Percentiles rank a stretch among this genome's conserved stretches.
phyloP scores from a whole-genome alignment of 169 alveolate genomes.

The Blepharisma undulans region DNA sequence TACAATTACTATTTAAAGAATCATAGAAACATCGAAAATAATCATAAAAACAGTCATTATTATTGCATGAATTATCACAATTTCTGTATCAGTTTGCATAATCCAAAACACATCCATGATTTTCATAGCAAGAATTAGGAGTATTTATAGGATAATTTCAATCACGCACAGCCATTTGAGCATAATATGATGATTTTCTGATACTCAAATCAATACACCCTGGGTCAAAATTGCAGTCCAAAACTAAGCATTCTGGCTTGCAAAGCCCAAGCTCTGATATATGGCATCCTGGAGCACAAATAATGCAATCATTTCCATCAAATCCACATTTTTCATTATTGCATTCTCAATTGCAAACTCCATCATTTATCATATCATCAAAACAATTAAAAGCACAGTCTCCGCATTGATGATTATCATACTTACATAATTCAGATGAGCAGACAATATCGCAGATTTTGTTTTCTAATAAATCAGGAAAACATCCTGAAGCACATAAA shows the following conservation, averaged over 20 bases:
- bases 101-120: too few relatives aligned
- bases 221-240: not conserved
- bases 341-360: not conserved
- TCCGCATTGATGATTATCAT: not conserved
- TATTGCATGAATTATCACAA: too few relatives aligned
- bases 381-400: not conserved
- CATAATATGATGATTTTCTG: too few relatives aligned
- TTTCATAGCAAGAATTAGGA: too few relatives aligned
- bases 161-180: too few relatives aligned
- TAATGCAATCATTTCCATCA: not conserved
- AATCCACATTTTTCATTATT: not conserved
- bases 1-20: too few relatives aligned
- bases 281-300: conserved; percentile 12
- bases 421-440: not conserved
- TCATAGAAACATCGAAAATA: too few relatives aligned
- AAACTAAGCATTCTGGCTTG: not conserved
- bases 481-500: not conserved
- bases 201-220: too few relatives aligned
- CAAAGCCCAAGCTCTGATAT: too few relatives aligned
- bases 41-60: too few relatives aligned
- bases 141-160: too few relatives aligned
- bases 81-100: too few relatives aligned
- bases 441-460: not conserved
- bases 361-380: not conserved
- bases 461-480: not conserved